Conservation (phyloP, 805 yeast species). For the Wickerhamiella occidentalis region DNA sequence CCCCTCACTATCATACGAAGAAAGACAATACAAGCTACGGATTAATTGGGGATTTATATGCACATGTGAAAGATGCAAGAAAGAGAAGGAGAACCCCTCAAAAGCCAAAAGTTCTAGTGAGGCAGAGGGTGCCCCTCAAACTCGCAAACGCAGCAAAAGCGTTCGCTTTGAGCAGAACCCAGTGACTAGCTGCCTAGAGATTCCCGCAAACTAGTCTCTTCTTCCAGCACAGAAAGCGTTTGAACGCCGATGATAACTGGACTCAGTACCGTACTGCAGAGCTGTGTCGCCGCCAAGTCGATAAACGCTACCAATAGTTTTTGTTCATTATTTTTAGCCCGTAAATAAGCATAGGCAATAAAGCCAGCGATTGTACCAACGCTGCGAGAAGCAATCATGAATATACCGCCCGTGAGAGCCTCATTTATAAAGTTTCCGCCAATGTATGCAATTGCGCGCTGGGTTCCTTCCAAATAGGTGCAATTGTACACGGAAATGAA, state of each 20-base stretch:
- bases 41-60: constrained; percentile 75
- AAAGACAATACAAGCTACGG: constrained; percentile 52
- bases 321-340: constrained; percentile 15
- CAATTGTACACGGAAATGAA: constrained; percentile 81
- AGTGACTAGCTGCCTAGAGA: constrained; percentile 12
- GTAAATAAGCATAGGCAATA: constrained; percentile 52
- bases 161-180: constrained; percentile 21
- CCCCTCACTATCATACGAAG: constrained; percentile 47
- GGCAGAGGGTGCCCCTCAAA: constrained; percentile 14
- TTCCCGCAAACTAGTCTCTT: constrained; percentile 8
- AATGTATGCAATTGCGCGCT: constrained; percentile 55
- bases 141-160: constrained; percentile 18
- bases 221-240: constrained; percentile 36
- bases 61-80: constrained; percentile 50
- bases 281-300: constrained; percentile 61
- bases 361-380: constrained; percentile 56
- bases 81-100: constrained; percentile 17
- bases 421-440: constrained; percentile 49
- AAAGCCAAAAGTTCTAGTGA: neutral
- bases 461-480: constrained; percentile 60
- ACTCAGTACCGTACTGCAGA: constrained; percentile 57
- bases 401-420: constrained; percentile 64
- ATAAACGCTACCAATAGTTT: constrained; percentile 49
- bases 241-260: constrained; percentile 72
- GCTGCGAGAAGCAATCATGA: constrained; percentile 63